Conservation (phyloP, 352 stramenopile species). For the Globisporangium recalcitrans region DNA sequence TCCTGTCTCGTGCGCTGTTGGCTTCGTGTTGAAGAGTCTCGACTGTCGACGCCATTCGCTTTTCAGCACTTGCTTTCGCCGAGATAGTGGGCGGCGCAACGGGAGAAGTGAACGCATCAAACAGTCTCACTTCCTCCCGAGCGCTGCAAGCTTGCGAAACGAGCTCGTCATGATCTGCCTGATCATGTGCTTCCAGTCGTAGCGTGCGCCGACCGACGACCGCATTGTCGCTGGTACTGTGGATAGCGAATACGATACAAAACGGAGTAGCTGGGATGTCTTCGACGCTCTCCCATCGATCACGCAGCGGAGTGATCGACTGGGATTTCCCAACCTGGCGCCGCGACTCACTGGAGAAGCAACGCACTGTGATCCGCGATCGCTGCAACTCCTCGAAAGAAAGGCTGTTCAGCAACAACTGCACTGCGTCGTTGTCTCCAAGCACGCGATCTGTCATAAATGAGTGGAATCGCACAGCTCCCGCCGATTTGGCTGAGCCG, state of each 20-base stretch:
- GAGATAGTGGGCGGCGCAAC: background rate
- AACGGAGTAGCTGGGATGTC: background rate
- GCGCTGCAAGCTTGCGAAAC: background rate
- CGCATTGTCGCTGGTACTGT: background rate
- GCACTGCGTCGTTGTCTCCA: conserved; percentile 24
- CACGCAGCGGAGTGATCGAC: background rate
- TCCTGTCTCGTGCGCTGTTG: background rate
- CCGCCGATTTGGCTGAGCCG: conserved; percentile 18
- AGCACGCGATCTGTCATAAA: conserved; percentile 37
- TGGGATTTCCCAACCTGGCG: conserved; percentile 1
- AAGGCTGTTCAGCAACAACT: conserved; percentile 4
- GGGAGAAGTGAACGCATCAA: background rate
- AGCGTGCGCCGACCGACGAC: conserved; percentile 8
- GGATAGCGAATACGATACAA: background rate
- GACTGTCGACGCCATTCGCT: background rate
- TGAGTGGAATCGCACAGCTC: conserved; percentile 26
- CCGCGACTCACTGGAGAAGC: conserved; percentile 17
- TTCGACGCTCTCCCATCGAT: background rate
- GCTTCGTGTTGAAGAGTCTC: background rate
- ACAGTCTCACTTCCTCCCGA: conserved; percentile 1
- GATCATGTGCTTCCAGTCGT: background rate
- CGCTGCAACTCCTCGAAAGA: conserved; percentile 2
- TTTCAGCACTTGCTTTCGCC: background rate
- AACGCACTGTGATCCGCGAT: conserved; percentile 19
- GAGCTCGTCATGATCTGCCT: background rate